These are phyloP conservation scores for Magnolia sinica DNA, from an alignment of 164 flowering plant species.

Conservation along the genomic window DNA sequence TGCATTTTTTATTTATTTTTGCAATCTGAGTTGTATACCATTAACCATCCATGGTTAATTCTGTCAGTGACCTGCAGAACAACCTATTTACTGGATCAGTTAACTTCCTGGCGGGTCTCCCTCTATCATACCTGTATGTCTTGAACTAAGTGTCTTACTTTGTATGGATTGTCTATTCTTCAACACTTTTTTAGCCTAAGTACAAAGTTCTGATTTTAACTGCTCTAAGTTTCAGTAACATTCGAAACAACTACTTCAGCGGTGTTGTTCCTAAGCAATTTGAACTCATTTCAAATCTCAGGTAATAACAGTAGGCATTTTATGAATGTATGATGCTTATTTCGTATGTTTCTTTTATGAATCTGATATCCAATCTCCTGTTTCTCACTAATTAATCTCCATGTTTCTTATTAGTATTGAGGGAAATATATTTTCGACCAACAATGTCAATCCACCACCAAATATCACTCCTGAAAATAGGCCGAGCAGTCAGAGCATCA, in stretches of 20 bases:
- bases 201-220: slow-evolving; percentile 7
- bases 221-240: slow-evolving; percentile 49
- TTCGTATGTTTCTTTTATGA: no score
- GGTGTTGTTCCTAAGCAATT: no score
- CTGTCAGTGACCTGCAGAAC: slow-evolving; percentile 63
- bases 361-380: background rate
- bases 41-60: no score
- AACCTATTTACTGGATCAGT: slow-evolving; percentile 82
- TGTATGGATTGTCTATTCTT: background rate
- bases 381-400: no score
- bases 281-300: no score
- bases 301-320: no score
- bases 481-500: slow-evolving; percentile 23
- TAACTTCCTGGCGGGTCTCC: slow-evolving; percentile 61
- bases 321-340: no score
- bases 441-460: slow-evolving; percentile 38
- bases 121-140: slow-evolving; percentile 62
- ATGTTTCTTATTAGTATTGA: slow-evolving; percentile 45
- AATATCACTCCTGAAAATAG: slow-evolving; percentile 40
- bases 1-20: background rate
- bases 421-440: slow-evolving; percentile 52
- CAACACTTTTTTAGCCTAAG: background rate
- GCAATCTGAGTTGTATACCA: no score
- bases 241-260: slow-evolving; percentile 23
- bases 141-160: background rate